These are phyloP conservation scores for Coniella lustricola DNA, from an alignment of 2,329 filamentous ascomycete genomes.

Conservation along the genomic window DNA sequence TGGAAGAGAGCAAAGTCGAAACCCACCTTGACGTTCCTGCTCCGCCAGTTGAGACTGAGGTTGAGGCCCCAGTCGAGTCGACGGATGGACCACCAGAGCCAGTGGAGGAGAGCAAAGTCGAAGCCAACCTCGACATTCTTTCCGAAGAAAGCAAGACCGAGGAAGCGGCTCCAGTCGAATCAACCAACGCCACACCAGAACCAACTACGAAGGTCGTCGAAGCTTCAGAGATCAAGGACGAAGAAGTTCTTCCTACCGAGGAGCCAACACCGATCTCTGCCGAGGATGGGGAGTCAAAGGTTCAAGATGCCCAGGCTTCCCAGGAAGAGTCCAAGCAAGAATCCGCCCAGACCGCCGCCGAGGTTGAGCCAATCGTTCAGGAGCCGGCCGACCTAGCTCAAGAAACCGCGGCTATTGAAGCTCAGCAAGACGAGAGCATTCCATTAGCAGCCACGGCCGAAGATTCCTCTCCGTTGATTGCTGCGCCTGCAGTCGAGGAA, in stretches of 20 bases:
- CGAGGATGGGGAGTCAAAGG: background rate
- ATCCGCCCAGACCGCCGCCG: background rate
- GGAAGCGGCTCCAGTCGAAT: too few relatives aligned
- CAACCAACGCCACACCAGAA: too few relatives aligned
- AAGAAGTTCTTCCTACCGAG: slow-evolving; percentile 1
- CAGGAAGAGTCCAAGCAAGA: background rate
- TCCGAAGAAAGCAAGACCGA: background rate
- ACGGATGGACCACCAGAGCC: too few relatives aligned
- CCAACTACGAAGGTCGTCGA: background rate
- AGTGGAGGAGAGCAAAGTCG: background rate
- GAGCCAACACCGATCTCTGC: background rate
- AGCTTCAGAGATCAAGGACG: background rate
- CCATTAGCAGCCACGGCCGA: background rate
- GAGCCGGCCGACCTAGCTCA: background rate
- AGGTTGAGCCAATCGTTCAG: slow-evolving; percentile 3
- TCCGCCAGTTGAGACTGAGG: background rate
- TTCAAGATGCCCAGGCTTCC: background rate
- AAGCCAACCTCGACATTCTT: background rate
- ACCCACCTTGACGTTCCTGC: background rate
- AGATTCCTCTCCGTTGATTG: background rate
- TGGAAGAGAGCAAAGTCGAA: background rate
- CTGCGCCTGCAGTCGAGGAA: background rate
- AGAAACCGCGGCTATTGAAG: background rate
- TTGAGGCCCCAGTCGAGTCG: background rate
- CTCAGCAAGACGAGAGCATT: background rate